Conservation (phyloP, 78 protist genomes). For the Polysphondylium violaceum region DNA sequence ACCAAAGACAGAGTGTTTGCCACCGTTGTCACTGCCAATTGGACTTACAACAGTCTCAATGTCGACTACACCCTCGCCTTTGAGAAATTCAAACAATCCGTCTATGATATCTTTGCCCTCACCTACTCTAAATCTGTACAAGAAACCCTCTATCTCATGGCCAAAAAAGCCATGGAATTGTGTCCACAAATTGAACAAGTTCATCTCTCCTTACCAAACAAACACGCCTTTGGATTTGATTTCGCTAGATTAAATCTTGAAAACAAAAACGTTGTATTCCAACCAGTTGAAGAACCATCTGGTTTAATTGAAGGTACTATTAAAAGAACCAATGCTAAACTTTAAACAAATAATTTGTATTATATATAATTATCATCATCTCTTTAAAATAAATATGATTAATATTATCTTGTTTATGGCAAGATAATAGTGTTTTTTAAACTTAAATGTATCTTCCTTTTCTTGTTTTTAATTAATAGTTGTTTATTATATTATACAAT, state of each 20-base stretch:
- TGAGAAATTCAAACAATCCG: conserved; percentile 35
- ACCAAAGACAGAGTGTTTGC: conserved; percentile 75
- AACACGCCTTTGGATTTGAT: conserved; percentile 75
- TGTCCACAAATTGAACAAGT: conserved; percentile 21
- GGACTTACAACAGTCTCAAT: conserved; percentile 59
- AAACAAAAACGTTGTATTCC: conserved; percentile 59
- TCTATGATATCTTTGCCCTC: conserved; percentile 45
- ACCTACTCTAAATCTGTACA: conserved; percentile 70
- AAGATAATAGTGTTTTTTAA: too few species aligned
- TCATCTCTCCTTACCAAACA: conserved; percentile 69
- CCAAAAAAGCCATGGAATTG: conserved; percentile 21
- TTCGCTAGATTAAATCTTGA: conserved; percentile 32
- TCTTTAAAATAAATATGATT: too few species aligned
- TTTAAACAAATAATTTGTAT: conserved; percentile 45
- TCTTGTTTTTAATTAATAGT: too few species aligned
- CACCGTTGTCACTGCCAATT: conserved; percentile 56
- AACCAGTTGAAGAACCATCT: conserved; percentile 80
- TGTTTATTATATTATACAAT: too few species aligned
- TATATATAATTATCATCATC: too few species aligned
- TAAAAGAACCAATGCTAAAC: conserved; percentile 46
- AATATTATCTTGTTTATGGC: too few species aligned
- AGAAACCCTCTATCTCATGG: conserved; percentile 62
- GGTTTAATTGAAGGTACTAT: conserved; percentile 80
- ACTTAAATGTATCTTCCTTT: too few species aligned
- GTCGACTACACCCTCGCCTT: conserved; percentile 21